A percentile compares a stretch with the other conserved stretches of the same genome.
Conservation (phyloP, 2,329 filamentous ascomycete species). For the Ceratocystis destructans region DNA sequence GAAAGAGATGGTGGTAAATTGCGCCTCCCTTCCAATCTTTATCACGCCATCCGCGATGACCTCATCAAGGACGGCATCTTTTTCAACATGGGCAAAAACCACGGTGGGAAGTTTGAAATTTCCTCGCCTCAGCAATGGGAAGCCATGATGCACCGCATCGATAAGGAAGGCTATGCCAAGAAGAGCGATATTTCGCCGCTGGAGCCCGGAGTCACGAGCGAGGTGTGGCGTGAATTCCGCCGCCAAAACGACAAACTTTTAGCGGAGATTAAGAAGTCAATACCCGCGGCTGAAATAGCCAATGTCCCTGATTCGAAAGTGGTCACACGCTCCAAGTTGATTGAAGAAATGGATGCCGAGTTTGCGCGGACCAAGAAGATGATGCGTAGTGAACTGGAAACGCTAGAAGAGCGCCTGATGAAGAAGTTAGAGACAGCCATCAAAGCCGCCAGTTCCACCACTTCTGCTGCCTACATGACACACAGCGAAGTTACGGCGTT, state of each 20-base stretch:
- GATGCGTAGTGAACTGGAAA: slow-evolving; percentile 30
- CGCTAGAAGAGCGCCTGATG: slow-evolving; percentile 26
- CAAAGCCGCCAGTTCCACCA: not conserved
- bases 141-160: slow-evolving; percentile 32
- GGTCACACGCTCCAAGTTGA: slow-evolving; percentile 37
- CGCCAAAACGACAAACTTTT: slow-evolving; percentile 25
- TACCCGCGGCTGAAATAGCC: slow-evolving; percentile 15
- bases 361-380: slow-evolving; percentile 29
- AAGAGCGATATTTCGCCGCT: slow-evolving; percentile 6
- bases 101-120: slow-evolving; percentile 27
- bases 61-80: slow-evolving; percentile 37
- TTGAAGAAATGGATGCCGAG: slow-evolving; percentile 31
- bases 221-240: slow-evolving; percentile 25
- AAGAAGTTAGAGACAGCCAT: slow-evolving; percentile 24
- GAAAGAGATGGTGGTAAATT: slow-evolving; percentile 39
- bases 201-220: slow-evolving; percentile 26
- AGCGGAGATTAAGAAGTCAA: slow-evolving; percentile 26
- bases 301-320: slow-evolving; percentile 24
- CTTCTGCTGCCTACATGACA: slow-evolving; percentile 25
- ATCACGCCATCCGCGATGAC: slow-evolving; percentile 45
- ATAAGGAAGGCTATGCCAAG: slow-evolving; percentile 24
- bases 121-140: slow-evolving; percentile 36
- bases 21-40: slow-evolving; percentile 45
- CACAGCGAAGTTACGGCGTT: slow-evolving; percentile 31
- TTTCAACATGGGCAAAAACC: slow-evolving; percentile 32